phyloP scores from a whole-genome alignment of 306 rosid genomes.

The Trifolium fragiferum region DNA sequence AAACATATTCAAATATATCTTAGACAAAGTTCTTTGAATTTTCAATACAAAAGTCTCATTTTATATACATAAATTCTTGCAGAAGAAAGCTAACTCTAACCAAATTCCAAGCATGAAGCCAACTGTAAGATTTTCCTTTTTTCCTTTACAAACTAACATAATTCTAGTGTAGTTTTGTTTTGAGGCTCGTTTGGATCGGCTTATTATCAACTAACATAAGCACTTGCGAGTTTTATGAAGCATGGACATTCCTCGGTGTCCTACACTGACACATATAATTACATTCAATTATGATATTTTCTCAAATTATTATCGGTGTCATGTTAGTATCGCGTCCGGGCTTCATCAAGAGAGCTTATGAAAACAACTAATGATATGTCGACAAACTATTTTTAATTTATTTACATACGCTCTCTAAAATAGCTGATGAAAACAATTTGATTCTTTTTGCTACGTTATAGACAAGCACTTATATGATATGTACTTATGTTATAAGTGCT shows the following conservation, averaged over 20 bases:
- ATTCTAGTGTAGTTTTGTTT: neutral
- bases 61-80: conserved; percentile 35
- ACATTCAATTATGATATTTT: too few species aligned
- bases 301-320: too few species aligned
- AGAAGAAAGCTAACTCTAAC: conserved; percentile 62
- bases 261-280: too few species aligned
- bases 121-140: conserved; percentile 58
- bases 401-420: neutral
- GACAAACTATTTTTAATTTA: too few species aligned
- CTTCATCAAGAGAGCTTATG: neutral
- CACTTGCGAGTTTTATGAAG: neutral
- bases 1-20: neutral
- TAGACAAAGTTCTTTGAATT: conserved; percentile 4
- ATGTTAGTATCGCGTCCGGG: too few species aligned
- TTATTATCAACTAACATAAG: neutral
- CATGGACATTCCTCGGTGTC: too few species aligned
- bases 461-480: too few species aligned
- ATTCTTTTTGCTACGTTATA: too few species aligned
- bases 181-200: too few species aligned
- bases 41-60: conserved; percentile 23
- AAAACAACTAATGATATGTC: too few species aligned
- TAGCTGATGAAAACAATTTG: neutral
- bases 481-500: too few species aligned
- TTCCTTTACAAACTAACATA: neutral
- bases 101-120: conserved; percentile 67